These are phyloP conservation scores for Fusarium sp. DNA, from an alignment of 2,329 filamentous ascomycete species.

Conservation along the genomic window DNA sequence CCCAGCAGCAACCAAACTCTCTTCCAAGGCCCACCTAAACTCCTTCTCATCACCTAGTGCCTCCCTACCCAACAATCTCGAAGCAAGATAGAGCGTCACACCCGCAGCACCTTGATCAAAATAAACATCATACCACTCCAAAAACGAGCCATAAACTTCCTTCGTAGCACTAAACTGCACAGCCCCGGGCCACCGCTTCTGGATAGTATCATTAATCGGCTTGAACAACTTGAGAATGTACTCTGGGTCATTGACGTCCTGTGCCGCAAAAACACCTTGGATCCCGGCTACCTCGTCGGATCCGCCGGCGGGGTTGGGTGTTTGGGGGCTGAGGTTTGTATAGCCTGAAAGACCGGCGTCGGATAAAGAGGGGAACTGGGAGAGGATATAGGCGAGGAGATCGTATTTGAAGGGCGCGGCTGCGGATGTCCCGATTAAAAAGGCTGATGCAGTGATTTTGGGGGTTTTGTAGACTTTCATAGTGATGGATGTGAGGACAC, in stretches of 20 bases:
- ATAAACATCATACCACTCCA: constrained; percentile 51
- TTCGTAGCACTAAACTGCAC: constrained; percentile 30
- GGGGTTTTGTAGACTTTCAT: constrained; percentile 61
- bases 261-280: constrained; percentile 48
- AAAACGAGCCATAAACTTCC: constrained; percentile 48
- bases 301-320: constrained; percentile 48
- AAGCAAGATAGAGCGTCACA: constrained; percentile 51
- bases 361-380: constrained; percentile 57
- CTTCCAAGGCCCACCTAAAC: constrained; percentile 51
- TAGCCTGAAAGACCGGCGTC: constrained; percentile 64
- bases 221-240: constrained; percentile 46
- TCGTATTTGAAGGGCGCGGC: constrained; percentile 55
- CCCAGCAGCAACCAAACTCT: constrained; percentile 44
- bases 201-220: constrained; percentile 52
- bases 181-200: constrained; percentile 49
- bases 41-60: constrained; percentile 45
- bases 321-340: constrained; percentile 50
- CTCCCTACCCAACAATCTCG: constrained; percentile 55
- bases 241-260: constrained; percentile 48
- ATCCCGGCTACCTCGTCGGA: constrained; percentile 51
- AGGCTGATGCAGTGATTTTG: constrained; percentile 42
- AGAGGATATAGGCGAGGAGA: constrained; percentile 58
- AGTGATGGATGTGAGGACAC: constrained; percentile 67
- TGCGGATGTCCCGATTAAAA: constrained; percentile 38
- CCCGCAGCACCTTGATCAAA: constrained; percentile 52